A percentile compares a stretch with the other conserved stretches of the same genome.
Evolutionary conservation across 768 basidiomycete species (phyloP).

Genomic region (Leucosporidium creatinivorum): DNA sequence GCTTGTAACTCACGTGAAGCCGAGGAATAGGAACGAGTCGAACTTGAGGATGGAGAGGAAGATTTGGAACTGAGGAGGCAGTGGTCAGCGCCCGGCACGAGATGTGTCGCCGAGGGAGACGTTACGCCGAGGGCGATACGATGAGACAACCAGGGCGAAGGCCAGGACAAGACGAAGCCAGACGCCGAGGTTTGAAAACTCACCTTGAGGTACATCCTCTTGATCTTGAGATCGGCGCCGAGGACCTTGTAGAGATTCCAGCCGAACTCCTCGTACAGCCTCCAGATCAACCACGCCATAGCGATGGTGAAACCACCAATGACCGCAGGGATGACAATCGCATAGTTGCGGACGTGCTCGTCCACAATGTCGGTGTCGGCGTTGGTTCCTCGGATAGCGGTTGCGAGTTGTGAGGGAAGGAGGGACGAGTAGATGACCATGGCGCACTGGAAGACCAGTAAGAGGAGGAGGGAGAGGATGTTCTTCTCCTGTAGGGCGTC

Average conservation of each 20-base stretch:
- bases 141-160: no score
- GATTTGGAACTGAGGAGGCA: background rate
- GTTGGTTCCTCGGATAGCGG: slow-evolving; percentile 14
- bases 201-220: slow-evolving; percentile 1
- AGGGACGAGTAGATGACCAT: slow-evolving; percentile 27
- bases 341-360: slow-evolving; percentile 9
- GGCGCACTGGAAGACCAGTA: slow-evolving; percentile 15
- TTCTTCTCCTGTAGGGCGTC: slow-evolving; percentile 12
- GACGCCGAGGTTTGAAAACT: no score
- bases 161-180: no score
- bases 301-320: slow-evolving; percentile 5
- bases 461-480: background rate
- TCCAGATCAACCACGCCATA: slow-evolving; percentile 11
- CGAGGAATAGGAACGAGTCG: slow-evolving; percentile 16
- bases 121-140: no score
- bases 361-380: slow-evolving; percentile 19
- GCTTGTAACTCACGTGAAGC: background rate
- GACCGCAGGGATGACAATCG: slow-evolving; percentile 24
- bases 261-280: slow-evolving; percentile 24
- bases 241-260: slow-evolving; percentile 26
- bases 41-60: slow-evolving; percentile 25
- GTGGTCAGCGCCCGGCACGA: no score
- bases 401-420: slow-evolving; percentile 16
- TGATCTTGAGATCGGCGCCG: background rate
- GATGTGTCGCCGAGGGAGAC: no score